Base-by-base conservation (phyloP, 2,329 filamentous ascomycete genomes). In the Penicillium paneum region DNA sequence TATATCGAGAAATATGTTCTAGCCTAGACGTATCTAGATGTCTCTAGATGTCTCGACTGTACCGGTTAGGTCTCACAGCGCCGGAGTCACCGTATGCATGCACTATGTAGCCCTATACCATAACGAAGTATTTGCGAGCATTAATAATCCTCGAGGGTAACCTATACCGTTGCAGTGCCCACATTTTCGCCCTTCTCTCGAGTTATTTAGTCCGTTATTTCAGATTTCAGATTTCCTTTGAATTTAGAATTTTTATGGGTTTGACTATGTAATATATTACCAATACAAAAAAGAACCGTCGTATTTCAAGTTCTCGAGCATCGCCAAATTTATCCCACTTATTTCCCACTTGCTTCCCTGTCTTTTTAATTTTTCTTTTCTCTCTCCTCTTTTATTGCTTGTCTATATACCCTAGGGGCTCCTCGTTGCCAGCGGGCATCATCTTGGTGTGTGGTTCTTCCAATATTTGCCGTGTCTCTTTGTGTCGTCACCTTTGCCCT, bases 251-350 rank as follows among this genome's bases (percentile, higher is more conserved):
- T 32, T 34, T 51, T 13, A 8, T 28, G n/a, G 24, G 21, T 51
- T 52, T 28, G 26, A 8, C 35, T 41, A 28, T 34, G 36, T 48
- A 32, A 40, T 53, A 48, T 21, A 48, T 48, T 53, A 48, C 43
- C 35, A 36, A 59, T 45, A 46, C 24, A 26, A 34, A 43, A 52
- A 49, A 24, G 32, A 42, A 39, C 40, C 46, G 49, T 59, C 47
- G 56, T 62, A 62, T 61, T 62, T 59, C 60, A 61, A 50, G 35
- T 47, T 47, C 35, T 39, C 15, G 29, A 61, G 52, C 52, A 64
- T 64, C 61, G 61, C 59, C 62, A 64, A 61, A 59, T 62, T 63
- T 61, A 61, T 56, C 56, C 59, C 60, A 53, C 54, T 53, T 56
- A 32, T 54, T 55, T 57, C 35, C 54, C 41, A 46, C 48, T 51